Conservation (phyloP, 345 rosid genomes). For the Euclidium syriacum region DNA sequence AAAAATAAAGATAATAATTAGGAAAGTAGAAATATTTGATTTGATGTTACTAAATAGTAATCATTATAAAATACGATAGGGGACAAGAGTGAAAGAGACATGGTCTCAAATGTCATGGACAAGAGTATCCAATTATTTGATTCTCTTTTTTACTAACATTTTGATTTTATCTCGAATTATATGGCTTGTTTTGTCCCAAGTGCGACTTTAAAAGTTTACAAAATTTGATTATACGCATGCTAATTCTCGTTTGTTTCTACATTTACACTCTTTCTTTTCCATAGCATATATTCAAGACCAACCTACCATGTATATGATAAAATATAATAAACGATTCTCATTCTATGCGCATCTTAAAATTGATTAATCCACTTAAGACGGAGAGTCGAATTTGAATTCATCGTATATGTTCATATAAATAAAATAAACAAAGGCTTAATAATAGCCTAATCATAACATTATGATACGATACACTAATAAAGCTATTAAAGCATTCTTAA, state of each 20-base stretch:
- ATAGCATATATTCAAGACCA: neutral
- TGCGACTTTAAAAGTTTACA: neutral
- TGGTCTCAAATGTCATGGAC: slow-evolving; percentile 30
- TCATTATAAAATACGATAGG: slow-evolving; percentile 24
- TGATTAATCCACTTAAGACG: neutral
- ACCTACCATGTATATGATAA: neutral
- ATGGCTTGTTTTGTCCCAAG: slow-evolving; percentile 12
- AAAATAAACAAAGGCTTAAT: neutral
- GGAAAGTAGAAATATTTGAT: slow-evolving; percentile 18
- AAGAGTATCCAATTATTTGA: slow-evolving; percentile 31
- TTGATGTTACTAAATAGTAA: slow-evolving; percentile 23
- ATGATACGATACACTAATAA: slow-evolving; percentile 21
- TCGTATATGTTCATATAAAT: neutral
- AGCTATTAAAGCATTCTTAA: slow-evolving; percentile 1
- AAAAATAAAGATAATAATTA: neutral
- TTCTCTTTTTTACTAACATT: slow-evolving; percentile 18
- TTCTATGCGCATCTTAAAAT: neutral
- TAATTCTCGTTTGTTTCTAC: neutral
- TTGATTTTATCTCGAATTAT: neutral
- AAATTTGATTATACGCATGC: neutral
- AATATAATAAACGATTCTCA: neutral
- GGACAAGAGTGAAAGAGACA: slow-evolving; percentile 36
- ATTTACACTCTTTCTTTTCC: neutral
- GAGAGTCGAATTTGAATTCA: slow-evolving; percentile 9
- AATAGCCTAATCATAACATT: slow-evolving; percentile 25